Evolutionary conservation across 2,329 filamentous ascomycete species (phyloP).

Genomic region (Ascochyta koolunga): DNA sequence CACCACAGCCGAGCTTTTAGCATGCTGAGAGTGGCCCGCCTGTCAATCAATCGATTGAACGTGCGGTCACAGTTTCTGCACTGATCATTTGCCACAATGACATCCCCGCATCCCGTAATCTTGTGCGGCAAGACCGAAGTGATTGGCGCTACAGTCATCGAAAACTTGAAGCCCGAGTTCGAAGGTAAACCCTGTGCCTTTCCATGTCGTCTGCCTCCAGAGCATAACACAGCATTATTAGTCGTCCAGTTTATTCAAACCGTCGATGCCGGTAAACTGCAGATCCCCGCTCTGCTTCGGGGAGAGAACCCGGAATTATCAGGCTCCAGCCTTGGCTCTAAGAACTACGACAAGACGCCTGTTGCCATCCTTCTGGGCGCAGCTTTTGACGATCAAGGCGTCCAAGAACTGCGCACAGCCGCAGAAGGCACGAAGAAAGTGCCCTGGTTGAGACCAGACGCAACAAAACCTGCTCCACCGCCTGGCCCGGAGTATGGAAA

Average conservation of each 20-base stretch:
- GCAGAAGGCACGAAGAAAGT: conserved; percentile 1
- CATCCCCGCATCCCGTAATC: conserved; percentile 5
- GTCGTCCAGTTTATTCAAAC: conserved; percentile 12
- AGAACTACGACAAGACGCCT: conserved; percentile 9
- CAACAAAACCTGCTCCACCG: conserved; percentile 7
- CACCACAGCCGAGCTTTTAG: background rate
- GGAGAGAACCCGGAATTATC: background rate
- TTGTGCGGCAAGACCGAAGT: conserved; percentile 15
- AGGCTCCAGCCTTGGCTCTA: background rate
- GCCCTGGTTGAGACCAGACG: conserved; percentile 14
- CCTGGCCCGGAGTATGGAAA: conserved; percentile 17
- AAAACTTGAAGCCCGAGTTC: conserved; percentile 11
- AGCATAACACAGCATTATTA: background rate
- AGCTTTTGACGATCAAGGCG: conserved; percentile 8
- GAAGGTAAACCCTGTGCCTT: conserved; percentile 1
- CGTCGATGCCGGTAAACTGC: conserved; percentile 2
- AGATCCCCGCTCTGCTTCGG: conserved; percentile 13
- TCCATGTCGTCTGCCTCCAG: background rate
- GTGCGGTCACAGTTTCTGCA: too few relatives aligned
- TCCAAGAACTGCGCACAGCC: background rate
- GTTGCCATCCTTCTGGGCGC: conserved; percentile 10
- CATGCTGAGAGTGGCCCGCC: background rate
- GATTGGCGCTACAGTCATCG: conserved; percentile 10
- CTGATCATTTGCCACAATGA: background rate
- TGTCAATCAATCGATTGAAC: background rate